Evolutionary conservation across 148 eudicot species (phyloP), one percentile per base, ranked within the genome.

Genomic region (Cornus controversa): DNA sequence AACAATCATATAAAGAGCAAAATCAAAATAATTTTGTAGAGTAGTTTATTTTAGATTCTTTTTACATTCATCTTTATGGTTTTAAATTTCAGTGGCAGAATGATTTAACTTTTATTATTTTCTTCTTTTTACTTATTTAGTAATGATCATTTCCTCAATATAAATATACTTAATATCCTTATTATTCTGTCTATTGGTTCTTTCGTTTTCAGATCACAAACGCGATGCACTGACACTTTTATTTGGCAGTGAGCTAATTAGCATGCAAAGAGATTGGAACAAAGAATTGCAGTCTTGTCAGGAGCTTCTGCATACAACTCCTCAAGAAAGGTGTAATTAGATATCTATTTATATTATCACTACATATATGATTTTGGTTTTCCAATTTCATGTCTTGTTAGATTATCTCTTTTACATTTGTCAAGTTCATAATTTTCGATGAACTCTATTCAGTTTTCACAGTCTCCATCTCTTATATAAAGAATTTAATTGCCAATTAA

Each of bases 201-300:
- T 69, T 83, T 50, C 24, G 70, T 42, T 73, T 80, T 34, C 90
- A 96, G 99, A 90, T 68, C 99, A 96, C 82, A 88, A 79, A 47
- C 98, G 98, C 83, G 97, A 96, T 90, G 98, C 94, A 45, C 68
- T 96, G 69, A 96, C 98, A 34, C 91, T 96, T 70, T 87, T 97
- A 11, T 96, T 92, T 85, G 99, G 99, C 86, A 92, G 97, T 84
- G 99, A 96, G 83, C 83, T 92, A 71, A 91, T 95, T 82, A 96
- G 97, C 62, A 93, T 93, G 99, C 96, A 93, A 80, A 90, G 96
- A 79, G 99, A 93, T 77, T 93, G 97, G 99, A 96, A 96, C 81
- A 98, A 96, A 77, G 99, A 96, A 76, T 83, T 96, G 81, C 99
- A 96, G 84, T 90, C 98, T 34, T 96, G 99, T 84, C 89, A 98